Percentiles rank a stretch among this genome's conserved stretches.
Conservation (phyloP, 2,329 filamentous ascomycete species). For the Calonectria hawksworthii region DNA sequence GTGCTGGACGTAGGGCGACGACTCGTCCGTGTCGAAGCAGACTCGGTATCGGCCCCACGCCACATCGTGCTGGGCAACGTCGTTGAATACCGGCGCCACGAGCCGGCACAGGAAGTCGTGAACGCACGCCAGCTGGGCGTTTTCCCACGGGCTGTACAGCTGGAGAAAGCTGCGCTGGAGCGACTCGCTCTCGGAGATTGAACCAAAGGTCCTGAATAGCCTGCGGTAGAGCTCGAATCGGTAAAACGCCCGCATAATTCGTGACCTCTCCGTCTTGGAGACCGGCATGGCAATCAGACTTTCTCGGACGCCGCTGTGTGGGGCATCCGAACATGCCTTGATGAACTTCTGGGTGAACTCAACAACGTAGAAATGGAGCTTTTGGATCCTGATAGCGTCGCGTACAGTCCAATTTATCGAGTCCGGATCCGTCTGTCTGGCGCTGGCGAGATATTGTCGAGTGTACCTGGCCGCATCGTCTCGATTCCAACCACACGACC, state of each 20-base stretch:
- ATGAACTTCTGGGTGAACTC: background rate
- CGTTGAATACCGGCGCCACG: background rate
- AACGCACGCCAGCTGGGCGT: background rate
- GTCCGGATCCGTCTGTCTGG: background rate
- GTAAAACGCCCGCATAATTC: background rate
- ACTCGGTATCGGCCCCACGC: background rate
- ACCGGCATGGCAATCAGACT: background rate
- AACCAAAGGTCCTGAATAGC: background rate
- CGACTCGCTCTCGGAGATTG: background rate
- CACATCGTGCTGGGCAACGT: background rate
- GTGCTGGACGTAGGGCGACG: background rate
- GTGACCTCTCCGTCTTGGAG: background rate
- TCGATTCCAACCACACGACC: background rate
- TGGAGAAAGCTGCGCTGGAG: background rate
- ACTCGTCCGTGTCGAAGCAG: background rate
- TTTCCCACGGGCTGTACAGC: background rate
- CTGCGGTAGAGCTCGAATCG: background rate
- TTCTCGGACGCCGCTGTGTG: background rate
- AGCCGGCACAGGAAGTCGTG: conserved; percentile 6
- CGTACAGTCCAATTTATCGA: background rate
- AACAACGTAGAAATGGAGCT: background rate
- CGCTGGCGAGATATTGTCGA: background rate
- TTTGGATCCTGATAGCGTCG: background rate
- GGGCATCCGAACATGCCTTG: background rate
- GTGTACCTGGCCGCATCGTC: background rate